Evolutionary conservation across 352 stramenopile genomes (phyloP).

Genomic region (Phytopythium aichiense): DNA sequence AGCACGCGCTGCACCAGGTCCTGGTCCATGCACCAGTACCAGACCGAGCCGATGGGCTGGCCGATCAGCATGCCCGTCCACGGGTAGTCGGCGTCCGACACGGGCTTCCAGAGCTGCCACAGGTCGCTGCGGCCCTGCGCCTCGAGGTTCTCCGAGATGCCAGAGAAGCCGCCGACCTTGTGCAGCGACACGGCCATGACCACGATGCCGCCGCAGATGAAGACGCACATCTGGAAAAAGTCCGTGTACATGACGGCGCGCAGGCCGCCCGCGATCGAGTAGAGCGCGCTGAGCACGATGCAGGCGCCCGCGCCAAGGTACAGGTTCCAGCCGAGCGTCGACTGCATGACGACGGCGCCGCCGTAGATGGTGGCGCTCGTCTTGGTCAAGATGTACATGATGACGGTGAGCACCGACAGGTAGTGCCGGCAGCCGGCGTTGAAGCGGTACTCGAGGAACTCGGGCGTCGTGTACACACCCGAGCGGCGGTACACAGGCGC

Average conservation of each 20-base stretch:
- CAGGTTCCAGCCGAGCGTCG: slow-evolving; percentile 57
- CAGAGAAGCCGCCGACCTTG: slow-evolving; percentile 51
- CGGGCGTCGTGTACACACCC: slow-evolving; percentile 51
- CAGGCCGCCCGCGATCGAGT: slow-evolving; percentile 55
- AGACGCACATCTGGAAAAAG: slow-evolving; percentile 65
- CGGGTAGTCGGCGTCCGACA: slow-evolving; percentile 49
- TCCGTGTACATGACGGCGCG: slow-evolving; percentile 73
- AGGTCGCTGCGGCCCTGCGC: slow-evolving; percentile 35
- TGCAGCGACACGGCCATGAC: slow-evolving; percentile 49
- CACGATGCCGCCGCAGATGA: slow-evolving; percentile 51
- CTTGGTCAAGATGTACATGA: slow-evolving; percentile 71
- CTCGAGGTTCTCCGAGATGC: slow-evolving; percentile 42
- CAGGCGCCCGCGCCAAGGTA: slow-evolving; percentile 45
- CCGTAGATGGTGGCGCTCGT: slow-evolving; percentile 67
- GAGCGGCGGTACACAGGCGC: slow-evolving; percentile 56
- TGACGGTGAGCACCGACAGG: slow-evolving; percentile 49
- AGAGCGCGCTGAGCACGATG: slow-evolving; percentile 49
- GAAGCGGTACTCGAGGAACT: slow-evolving; percentile 50
- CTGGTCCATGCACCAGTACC: slow-evolving; percentile 78
- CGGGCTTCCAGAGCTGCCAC: slow-evolving; percentile 55
- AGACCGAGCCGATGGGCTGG: slow-evolving; percentile 53
- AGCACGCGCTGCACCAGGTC: slow-evolving; percentile 63
- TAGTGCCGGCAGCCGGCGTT: slow-evolving; percentile 48
- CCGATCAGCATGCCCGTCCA: slow-evolving; percentile 72
- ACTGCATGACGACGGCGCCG: slow-evolving; percentile 54